Conservation (phyloP, 176 grass and related monocot genomes). For the Triticum aestivum region IWGSC_CS_RefSeq_v2.1 NC_057812.1:363280846-363281345, state of each 20-base stretch:
- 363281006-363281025: constrained; percentile 1
- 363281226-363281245: constrained; percentile 20
- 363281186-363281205: constrained; percentile 63
- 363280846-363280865: not conserved
- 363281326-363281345: not conserved
- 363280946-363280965: constrained; percentile 49
- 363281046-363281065: constrained; percentile 50
- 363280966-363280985: constrained; percentile 4
- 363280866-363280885: not conserved
- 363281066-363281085: constrained; percentile 35
- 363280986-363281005: not conserved
- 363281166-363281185: constrained; percentile 50
- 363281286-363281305: constrained; percentile 3
- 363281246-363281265: constrained; percentile 6
- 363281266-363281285: not conserved
- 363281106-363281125: constrained; percentile 41
- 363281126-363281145: constrained; percentile 37
- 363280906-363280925: constrained; percentile 36
- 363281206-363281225: constrained; percentile 60
- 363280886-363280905: constrained; percentile 34
- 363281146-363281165: constrained; percentile 56
- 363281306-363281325: not conserved
- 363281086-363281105: constrained; percentile 35
- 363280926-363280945: constrained; percentile 54
- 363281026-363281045: constrained; percentile 24